Conservation (phyloP, 495 filamentous ascomycete species). For the Penicillium ucsense region DNA sequence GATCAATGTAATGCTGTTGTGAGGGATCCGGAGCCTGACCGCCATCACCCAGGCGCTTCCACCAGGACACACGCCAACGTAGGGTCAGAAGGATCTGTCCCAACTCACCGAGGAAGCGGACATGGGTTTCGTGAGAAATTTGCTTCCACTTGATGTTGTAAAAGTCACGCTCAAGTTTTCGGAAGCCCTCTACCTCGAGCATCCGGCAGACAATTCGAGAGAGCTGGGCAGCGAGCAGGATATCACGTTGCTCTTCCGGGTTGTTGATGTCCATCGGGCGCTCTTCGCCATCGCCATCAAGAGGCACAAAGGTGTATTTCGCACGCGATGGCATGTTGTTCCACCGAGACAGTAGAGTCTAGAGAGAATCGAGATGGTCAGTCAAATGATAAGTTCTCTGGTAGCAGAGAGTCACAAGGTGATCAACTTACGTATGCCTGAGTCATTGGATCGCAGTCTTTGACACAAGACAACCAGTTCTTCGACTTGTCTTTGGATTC, state of each 20-base stretch:
- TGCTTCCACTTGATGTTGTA: constrained; percentile 45
- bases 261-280: constrained; percentile 34
- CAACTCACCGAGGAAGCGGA: constrained; percentile 36
- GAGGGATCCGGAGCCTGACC: constrained; percentile 32
- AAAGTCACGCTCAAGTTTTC: constrained; percentile 38
- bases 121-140: constrained; percentile 34
- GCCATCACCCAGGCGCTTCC: constrained; percentile 37
- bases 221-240: constrained; percentile 38
- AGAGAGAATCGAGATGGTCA: neutral
- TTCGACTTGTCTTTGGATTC: constrained; percentile 41
- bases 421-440: constrained; percentile 30
- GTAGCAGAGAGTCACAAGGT: neutral
- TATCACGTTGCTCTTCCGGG: constrained; percentile 30
- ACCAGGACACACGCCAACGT: constrained; percentile 43
- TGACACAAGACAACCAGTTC: constrained; percentile 39
- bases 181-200: constrained; percentile 43
- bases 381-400: neutral
- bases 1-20: constrained; percentile 37
- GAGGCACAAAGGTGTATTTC: constrained; percentile 33
- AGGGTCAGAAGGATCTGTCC: constrained; percentile 38
- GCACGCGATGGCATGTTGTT: constrained; percentile 46
- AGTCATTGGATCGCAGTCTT: constrained; percentile 36
- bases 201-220: constrained; percentile 41
- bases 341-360: constrained; percentile 39
- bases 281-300: constrained; percentile 24